These are phyloP conservation scores for Zygoascus bituminiphila DNA, from an alignment of 805 yeast species.

Conservation along the genomic window DNA sequence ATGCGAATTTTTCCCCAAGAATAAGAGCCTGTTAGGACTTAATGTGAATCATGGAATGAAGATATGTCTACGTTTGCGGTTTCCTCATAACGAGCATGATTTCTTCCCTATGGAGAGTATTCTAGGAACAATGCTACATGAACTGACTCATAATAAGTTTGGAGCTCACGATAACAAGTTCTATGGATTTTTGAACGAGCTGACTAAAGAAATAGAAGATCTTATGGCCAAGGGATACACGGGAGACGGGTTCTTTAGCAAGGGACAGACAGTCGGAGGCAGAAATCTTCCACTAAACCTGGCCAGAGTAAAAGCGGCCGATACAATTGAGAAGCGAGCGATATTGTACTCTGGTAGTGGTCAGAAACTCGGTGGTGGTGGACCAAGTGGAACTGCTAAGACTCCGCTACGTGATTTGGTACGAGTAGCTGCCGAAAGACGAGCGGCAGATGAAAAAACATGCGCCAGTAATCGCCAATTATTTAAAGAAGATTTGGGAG, in stretches of 20 bases:
- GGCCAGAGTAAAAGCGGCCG: conserved; percentile 14
- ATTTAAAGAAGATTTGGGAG: conserved; percentile 10
- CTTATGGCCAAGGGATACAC: conserved; percentile 34
- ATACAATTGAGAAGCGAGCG: conserved; percentile 33
- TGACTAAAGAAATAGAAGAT: conserved; percentile 41
- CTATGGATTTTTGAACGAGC: conserved; percentile 54
- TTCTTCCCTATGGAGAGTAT: conserved; percentile 59
- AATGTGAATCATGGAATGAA: conserved; percentile 74
- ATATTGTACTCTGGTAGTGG: conserved; percentile 30
- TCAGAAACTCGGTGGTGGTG: conserved; percentile 30
- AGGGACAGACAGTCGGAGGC: conserved; percentile 33
- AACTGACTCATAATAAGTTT: conserved; percentile 65
- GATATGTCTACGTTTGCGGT: conserved; percentile 63
- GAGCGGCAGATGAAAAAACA: conserved; percentile 28
- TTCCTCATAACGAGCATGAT: conserved; percentile 39
- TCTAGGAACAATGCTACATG: conserved; percentile 82
- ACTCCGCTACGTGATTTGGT: conserved; percentile 39
- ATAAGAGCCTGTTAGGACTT: conserved; percentile 58
- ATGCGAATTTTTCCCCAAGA: conserved; percentile 76
- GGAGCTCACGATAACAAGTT: conserved; percentile 79
- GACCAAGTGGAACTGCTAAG: conserved; percentile 23
- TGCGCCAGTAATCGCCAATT: conserved; percentile 14
- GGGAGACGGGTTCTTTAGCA: conserved; percentile 43
- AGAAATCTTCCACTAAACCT: conserved; percentile 5
- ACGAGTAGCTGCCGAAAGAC: conserved; percentile 54